Conservation (phyloP, 805 yeast genomes). For the Suhomyces tanzawaensis region DNA sequence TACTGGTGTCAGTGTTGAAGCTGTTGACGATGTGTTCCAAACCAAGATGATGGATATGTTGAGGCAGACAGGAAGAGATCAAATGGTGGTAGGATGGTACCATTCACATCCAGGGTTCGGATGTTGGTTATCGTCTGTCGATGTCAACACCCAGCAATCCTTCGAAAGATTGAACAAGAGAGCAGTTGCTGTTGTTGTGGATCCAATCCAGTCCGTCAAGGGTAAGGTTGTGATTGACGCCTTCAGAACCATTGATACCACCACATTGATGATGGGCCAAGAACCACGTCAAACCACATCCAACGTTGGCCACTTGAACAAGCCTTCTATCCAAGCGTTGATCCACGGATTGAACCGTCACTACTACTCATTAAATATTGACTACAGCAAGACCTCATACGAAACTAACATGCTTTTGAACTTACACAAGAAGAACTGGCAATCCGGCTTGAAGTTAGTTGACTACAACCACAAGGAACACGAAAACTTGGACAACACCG, state of each 20-base stretch:
- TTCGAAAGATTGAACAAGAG: conserved; percentile 93
- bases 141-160: conserved; percentile 96
- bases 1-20: conserved; percentile 98
- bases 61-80: conserved; percentile 98
- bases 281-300: conserved; percentile 98
- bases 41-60: conserved; percentile 99
- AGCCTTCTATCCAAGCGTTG: conserved; percentile 94
- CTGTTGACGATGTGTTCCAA: conserved; percentile 98
- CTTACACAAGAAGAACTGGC: conserved; percentile 94
- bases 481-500: conserved; percentile 68
- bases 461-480: conserved; percentile 79
- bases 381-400: conserved; percentile 85
- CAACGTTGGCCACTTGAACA: conserved; percentile 90
- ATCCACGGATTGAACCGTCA: conserved; percentile 97
- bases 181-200: conserved; percentile 97
- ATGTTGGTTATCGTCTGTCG: conserved; percentile 97
- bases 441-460: conserved; percentile 76
- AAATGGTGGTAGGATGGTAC: conserved; percentile 99
- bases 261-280: conserved; percentile 88
- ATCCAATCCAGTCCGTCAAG: conserved; percentile 97
- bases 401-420: conserved; percentile 94
- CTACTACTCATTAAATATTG: conserved; percentile 92
- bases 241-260: conserved; percentile 86
- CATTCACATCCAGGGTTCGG: conserved; percentile 97
- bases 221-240: conserved; percentile 99